A percentile compares a stretch with the other conserved stretches of the same genome.
Evolutionary conservation across 148 eudicot species (phyloP).

Genomic region (Hydrangea macrophylla): DNA sequence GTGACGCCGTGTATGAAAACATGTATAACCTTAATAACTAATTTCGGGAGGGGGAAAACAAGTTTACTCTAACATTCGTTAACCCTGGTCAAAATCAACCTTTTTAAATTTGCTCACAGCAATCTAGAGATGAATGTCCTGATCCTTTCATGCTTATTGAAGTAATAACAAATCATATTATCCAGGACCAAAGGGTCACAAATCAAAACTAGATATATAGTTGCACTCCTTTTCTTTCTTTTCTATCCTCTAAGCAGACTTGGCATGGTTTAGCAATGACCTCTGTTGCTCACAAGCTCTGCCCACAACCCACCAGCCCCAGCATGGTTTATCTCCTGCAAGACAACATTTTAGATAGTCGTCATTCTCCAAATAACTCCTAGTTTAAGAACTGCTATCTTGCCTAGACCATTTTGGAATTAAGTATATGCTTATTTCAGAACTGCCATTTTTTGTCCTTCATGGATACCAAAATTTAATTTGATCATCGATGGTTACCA

Average conservation of each 20-base stretch:
- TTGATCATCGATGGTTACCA: too few species aligned
- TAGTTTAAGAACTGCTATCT: background rate
- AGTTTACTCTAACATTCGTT: background rate
- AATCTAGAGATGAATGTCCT: background rate
- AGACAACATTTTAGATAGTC: constrained; percentile 7
- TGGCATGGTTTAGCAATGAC: constrained; percentile 25
- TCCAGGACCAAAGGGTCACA: background rate
- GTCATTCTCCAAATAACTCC: background rate
- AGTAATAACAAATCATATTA: background rate
- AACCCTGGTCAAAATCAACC: background rate
- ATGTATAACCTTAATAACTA: too few species aligned
- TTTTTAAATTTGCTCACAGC: background rate
- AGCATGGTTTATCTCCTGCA: constrained; percentile 93
- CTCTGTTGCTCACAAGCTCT: constrained; percentile 90
- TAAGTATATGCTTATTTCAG: too few species aligned
- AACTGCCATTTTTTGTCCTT: too few species aligned
- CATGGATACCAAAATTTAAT: too few species aligned
- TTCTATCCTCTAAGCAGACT: background rate
- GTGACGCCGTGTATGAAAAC: too few species aligned
- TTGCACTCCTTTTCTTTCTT: background rate
- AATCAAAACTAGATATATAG: background rate
- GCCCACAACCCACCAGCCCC: constrained; percentile 99
- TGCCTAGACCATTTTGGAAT: constrained; percentile 2
- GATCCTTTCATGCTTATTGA: background rate
- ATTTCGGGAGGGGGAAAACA: background rate